A percentile compares a stretch with the other conserved stretches of the same genome.
Conservation (phyloP, 805 yeast species). For the Yarrowia sp. region DNA sequence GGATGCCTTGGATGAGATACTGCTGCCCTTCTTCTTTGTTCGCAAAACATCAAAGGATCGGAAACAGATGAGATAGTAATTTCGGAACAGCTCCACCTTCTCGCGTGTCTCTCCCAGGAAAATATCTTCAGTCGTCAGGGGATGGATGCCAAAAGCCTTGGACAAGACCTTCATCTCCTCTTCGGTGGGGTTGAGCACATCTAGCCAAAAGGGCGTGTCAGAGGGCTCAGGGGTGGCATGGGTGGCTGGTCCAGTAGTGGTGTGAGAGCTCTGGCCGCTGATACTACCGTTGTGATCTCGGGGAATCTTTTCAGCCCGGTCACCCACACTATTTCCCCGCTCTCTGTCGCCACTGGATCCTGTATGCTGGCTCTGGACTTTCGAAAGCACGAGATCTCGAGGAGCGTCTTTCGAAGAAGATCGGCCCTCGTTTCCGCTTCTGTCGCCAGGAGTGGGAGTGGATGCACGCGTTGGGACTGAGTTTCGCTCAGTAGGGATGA, state of each 20-base stretch:
- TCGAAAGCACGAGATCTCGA: neutral
- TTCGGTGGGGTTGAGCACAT: slow-evolving; percentile 88
- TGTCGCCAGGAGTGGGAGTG: slow-evolving; percentile 16
- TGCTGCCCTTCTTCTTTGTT: neutral
- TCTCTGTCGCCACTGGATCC: slow-evolving; percentile 7
- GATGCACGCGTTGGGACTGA: slow-evolving; percentile 23
- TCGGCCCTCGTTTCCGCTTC: slow-evolving; percentile 3
- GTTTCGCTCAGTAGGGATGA: slow-evolving; percentile 24
- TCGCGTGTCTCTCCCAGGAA: slow-evolving; percentile 91
- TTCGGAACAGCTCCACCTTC: slow-evolving; percentile 87
- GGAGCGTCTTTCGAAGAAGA: slow-evolving; percentile 7
- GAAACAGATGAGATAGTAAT: slow-evolving; percentile 89
- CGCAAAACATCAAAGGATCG: slow-evolving; percentile 68
- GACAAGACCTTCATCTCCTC: slow-evolving; percentile 92
- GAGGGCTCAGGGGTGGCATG: slow-evolving; percentile 13
- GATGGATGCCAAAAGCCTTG: slow-evolving; percentile 92
- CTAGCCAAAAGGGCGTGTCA: slow-evolving; percentile 84
- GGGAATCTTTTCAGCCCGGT: neutral
- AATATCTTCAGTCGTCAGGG: slow-evolving; percentile 93
- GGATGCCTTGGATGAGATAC: slow-evolving; percentile 49
- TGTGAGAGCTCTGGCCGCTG: slow-evolving; percentile 8
- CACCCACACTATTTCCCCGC: slow-evolving; percentile 4
- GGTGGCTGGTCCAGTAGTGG: neutral
- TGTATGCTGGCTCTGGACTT: slow-evolving; percentile 8
- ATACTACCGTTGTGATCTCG: slow-evolving; percentile 6